phyloP scores from a whole-genome alignment of 176 grass and related monocot genomes.

The Raddia distichophylla region DNA sequence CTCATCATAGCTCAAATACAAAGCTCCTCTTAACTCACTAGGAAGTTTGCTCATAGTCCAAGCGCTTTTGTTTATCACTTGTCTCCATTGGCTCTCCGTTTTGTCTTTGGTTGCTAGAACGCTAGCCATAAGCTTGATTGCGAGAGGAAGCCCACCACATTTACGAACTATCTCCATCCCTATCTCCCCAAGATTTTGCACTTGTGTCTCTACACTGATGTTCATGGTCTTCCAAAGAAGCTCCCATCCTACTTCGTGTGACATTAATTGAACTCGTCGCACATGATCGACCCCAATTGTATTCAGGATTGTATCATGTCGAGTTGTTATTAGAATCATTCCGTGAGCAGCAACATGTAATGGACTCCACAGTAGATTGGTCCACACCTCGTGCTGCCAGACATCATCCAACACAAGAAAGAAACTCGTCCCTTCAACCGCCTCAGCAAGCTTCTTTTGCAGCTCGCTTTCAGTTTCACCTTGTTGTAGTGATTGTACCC shows the following conservation, averaged over 20 bases:
- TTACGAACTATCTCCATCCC: background rate
- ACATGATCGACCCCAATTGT: no score
- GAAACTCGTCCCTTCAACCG: background rate
- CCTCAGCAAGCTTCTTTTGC: background rate
- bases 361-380: background rate
- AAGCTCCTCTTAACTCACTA: background rate
- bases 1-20: background rate
- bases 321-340: conserved; percentile 32
- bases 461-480: conserved; percentile 20
- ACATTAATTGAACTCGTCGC: background rate
- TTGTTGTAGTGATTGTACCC: background rate
- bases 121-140: background rate
- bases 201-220: background rate
- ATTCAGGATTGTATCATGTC: background rate
- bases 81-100: background rate
- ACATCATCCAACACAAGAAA: background rate
- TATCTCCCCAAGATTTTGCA: background rate
- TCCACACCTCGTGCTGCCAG: background rate
- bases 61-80: background rate
- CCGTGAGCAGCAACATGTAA: background rate
- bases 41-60: background rate
- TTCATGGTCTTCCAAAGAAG: conserved; percentile 14
- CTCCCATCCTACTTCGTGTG: conserved; percentile 25
- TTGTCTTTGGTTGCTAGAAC: background rate
- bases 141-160: background rate